Evolutionary conservation across 768 basidiomycete genomes (phyloP), one percentile per base, ranked within the genome.

Genomic region (Pleurotus salmoneostramineus): DNA sequence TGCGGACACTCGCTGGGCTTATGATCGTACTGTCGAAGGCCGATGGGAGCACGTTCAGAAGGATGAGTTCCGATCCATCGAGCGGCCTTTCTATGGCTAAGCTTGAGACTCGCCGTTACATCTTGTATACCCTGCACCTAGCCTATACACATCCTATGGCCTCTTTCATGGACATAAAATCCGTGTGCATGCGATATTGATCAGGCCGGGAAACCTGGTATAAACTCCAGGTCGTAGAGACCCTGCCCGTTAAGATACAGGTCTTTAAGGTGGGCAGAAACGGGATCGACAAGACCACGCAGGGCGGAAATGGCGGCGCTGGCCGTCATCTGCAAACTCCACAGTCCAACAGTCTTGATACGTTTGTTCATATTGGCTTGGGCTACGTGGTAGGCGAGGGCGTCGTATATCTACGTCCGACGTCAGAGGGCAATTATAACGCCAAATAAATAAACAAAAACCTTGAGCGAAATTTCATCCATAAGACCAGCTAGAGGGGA

Each of bases 261-360:
- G 51, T 81, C 80, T 62, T 73, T 76, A 58, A 81, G 61, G 31
- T 77, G 74, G 32, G 70, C 69, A 4, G 80, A 78, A 52, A 81
- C 69, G 1, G 91, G 94, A 70, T 95, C 90, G 51, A 93, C 82
- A 17, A 88, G 79, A 45, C 80, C 88, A 56, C 89, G 78, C 45
- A 98, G 74, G 5, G 93, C 86, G 48, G 85, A 81, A 59, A 98
- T 75, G 49, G 95, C 82, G n/a, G 89, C 89, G 56, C 85, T 87
- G 1, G 93, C 93, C 0, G 95, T 95, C 82, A 91, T 88, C 71
- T 97, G 95, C 21, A 98, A 77, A 66, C 91, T 94, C 97, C 97
- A 99, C 6, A 93, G 74, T 60, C 93, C 89, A 62, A 99, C 94
- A 3, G 87, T 91, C 72, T 87, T 91, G 68, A 97, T 84, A 11